Evolutionary conservation across 306 rosid species (phyloP).

Genomic region (Dalbergia cochinchinensis): DNA sequence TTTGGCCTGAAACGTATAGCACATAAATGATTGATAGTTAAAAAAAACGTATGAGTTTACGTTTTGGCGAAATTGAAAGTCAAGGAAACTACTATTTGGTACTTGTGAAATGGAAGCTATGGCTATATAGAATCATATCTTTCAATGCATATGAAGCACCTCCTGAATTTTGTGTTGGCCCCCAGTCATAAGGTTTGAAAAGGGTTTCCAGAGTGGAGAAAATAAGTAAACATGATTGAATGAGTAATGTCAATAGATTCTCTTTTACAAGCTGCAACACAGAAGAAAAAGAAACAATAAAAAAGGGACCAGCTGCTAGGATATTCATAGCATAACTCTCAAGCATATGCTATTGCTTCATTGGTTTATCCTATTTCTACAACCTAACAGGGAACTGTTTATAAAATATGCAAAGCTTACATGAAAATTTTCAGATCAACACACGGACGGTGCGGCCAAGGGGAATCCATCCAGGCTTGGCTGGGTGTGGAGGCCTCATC

Average conservation of each 20-base stretch:
- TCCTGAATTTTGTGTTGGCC: neutral
- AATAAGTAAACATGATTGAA: neutral
- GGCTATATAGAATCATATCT: neutral
- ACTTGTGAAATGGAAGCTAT: too few relatives aligned
- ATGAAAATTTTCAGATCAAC: neutral
- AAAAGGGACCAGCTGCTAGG: slow-evolving; percentile 9
- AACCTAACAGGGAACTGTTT: neutral
- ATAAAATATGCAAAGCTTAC: neutral
- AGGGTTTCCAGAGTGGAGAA: too few relatives aligned
- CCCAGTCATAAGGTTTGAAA: too few relatives aligned
- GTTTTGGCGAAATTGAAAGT: too few relatives aligned
- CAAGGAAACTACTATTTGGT: too few relatives aligned
- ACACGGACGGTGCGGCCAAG: too few relatives aligned
- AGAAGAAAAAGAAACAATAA: neutral
- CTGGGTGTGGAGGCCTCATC: too few relatives aligned
- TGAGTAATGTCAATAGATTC: neutral
- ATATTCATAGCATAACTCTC: slow-evolving; percentile 41
- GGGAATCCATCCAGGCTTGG: too few relatives aligned
- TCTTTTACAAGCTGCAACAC: neutral
- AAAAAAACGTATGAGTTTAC: too few relatives aligned
- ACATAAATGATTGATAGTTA: too few relatives aligned
- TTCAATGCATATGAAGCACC: neutral
- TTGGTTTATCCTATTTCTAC: neutral
- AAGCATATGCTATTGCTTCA: slow-evolving; percentile 14
- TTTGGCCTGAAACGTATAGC: too few relatives aligned